A percentile compares a stretch with the other conserved stretches of the same genome.
Conservation (phyloP, 1,284 basidiomycete genomes). For the Leucoagaricus sp. region DNA sequence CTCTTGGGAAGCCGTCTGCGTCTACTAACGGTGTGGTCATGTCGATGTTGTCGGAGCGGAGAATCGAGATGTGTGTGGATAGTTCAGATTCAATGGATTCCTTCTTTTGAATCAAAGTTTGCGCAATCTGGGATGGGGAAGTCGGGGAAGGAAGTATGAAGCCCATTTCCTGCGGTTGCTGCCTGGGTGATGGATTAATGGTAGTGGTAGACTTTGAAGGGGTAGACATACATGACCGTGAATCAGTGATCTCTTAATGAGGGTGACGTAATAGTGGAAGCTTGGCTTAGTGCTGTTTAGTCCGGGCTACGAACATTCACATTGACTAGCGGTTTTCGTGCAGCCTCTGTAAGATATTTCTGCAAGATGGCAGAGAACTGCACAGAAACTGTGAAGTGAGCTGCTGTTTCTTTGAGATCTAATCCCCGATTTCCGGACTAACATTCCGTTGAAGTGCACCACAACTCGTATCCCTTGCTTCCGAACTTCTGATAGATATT, state of each 20-base stretch:
- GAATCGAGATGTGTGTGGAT: constrained; percentile 57
- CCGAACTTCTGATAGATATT: background rate
- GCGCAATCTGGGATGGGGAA: constrained; percentile 53
- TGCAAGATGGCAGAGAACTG: too few relatives aligned
- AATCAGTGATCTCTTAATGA: background rate
- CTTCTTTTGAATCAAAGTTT: constrained; percentile 60
- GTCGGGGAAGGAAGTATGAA: constrained; percentile 46
- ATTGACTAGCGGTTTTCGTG: too few relatives aligned
- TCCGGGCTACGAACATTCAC: too few relatives aligned
- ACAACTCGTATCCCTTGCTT: background rate
- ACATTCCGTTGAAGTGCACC: background rate
- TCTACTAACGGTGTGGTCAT: constrained; percentile 79
- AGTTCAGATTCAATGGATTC: constrained; percentile 67
- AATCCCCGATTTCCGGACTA: background rate
- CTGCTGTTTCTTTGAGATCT: background rate
- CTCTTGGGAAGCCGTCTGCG: constrained; percentile 82
- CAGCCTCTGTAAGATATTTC: too few relatives aligned
- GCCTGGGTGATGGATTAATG: too few relatives aligned
- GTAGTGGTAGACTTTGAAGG: background rate
- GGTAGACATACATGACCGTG: background rate
- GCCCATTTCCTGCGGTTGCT: constrained; percentile 36
- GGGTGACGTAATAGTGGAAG: background rate
- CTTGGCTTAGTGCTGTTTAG: too few relatives aligned
- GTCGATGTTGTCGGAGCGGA: constrained; percentile 58
- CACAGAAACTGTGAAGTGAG: too few relatives aligned